Percentiles rank a stretch among this genome's conserved stretches.
Evolutionary conservation across 352 stramenopile genomes (phyloP).

Genomic region (Pythium phragmitis): DNA sequence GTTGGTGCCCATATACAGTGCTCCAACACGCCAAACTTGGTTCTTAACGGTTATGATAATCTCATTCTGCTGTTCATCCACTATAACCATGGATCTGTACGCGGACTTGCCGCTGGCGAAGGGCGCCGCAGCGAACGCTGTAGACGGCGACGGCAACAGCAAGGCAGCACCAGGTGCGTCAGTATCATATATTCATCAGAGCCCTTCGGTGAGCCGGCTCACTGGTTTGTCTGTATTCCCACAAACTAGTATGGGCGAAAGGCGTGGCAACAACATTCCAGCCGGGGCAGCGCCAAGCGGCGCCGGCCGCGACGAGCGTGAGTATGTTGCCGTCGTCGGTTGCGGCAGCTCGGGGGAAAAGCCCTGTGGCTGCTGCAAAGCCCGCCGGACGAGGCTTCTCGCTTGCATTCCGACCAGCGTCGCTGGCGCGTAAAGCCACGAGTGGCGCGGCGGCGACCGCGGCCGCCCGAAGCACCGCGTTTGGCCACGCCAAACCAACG

Average conservation of each 20-base stretch:
- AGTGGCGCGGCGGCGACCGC: neutral
- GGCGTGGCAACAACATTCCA: conserved; percentile 16
- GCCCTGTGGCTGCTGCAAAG: conserved; percentile 27
- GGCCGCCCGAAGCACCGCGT: neutral
- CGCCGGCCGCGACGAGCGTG: conserved; percentile 28
- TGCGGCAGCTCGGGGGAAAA: conserved; percentile 40
- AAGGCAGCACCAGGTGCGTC: conserved; percentile 25
- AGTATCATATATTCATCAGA: neutral
- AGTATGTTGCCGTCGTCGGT: conserved; percentile 54
- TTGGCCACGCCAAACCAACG: neutral
- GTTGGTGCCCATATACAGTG: too few species aligned
- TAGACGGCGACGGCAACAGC: conserved; percentile 50
- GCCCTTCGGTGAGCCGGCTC: neutral
- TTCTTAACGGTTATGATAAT: neutral
- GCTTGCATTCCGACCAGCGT: conserved; percentile 59
- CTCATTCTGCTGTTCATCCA: neutral
- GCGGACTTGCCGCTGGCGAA: conserved; percentile 71
- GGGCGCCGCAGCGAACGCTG: conserved; percentile 39
- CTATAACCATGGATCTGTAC: conserved; percentile 69
- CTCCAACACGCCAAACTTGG: neutral
- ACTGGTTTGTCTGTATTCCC: neutral
- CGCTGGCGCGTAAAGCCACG: conserved; percentile 40
- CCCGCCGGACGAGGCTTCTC: conserved; percentile 30
- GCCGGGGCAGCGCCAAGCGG: conserved; percentile 7
- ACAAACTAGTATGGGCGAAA: conserved; percentile 47